These are phyloP conservation scores for Cytospora leucostoma DNA, from an alignment of 2,329 filamentous ascomycete genomes.

Conservation along the genomic window DNA sequence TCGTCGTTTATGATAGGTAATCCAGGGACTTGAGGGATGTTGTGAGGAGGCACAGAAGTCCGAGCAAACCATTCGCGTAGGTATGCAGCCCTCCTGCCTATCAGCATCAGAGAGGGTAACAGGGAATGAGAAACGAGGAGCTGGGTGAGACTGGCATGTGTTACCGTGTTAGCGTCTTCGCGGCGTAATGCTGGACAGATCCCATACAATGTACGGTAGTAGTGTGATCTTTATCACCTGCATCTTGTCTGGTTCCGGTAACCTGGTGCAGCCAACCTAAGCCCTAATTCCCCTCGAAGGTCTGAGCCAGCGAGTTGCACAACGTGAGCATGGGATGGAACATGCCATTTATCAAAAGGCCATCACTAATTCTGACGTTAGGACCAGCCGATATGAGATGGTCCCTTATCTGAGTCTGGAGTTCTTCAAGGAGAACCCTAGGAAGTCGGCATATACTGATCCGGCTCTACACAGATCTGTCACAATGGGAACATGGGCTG, in stretches of 20 bases:
- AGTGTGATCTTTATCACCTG: neutral
- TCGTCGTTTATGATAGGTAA: slow-evolving; percentile 4
- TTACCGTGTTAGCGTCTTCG: neutral
- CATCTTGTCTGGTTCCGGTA: neutral
- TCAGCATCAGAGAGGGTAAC: neutral
- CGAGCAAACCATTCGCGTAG: neutral
- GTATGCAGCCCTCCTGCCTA: neutral
- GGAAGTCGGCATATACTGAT: neutral
- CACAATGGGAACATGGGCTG: neutral
- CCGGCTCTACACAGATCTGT: no score
- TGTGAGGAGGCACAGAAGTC: neutral
- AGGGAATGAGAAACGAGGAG: neutral
- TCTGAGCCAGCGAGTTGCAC: neutral
- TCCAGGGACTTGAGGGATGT: neutral
- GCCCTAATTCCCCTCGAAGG: neutral
- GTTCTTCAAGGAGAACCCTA: neutral
- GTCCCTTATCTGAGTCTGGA: neutral
- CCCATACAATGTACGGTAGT: neutral
- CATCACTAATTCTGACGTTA: neutral
- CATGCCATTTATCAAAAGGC: neutral
- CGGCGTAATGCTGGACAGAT: neutral
- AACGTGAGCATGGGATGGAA: neutral
- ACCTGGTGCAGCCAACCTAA: neutral
- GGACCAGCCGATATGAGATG: neutral
- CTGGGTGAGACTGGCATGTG: neutral